phyloP scores from a whole-genome alignment of 306 rosid genomes.

The Trichosanthes truncata region DNA sequence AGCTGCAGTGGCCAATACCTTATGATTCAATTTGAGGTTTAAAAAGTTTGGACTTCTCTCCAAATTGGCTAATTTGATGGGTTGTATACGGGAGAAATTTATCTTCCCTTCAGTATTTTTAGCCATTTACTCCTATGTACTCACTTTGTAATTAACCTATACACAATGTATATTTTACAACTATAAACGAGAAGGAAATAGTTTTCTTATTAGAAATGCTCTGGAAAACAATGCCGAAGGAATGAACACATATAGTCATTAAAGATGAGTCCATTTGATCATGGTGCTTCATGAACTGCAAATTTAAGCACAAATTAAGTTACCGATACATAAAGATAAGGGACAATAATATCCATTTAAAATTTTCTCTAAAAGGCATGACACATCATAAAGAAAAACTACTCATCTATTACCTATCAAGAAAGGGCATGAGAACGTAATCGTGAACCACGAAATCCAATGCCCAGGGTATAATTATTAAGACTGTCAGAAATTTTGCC shows the following conservation, averaged over 20 bases:
- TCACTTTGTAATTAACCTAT: background rate
- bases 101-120: background rate
- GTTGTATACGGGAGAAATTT: background rate
- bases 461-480: conserved; percentile 81
- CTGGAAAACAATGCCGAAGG: background rate
- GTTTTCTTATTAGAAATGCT: background rate
- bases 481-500: conserved; percentile 80
- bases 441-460: conserved; percentile 89
- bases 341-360: background rate
- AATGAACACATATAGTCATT: background rate
- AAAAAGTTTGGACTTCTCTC: background rate
- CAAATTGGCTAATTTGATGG: background rate
- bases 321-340: background rate
- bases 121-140: background rate
- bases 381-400: background rate
- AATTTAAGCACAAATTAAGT: background rate
- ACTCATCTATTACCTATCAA: conserved; percentile 56
- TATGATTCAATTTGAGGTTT: background rate
- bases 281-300: background rate
- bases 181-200: background rate
- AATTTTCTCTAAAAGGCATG: background rate
- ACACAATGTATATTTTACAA: background rate
- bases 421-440: conserved; percentile 85
- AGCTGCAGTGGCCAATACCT: background rate
- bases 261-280: background rate